Percentiles rank a stretch among this genome's conserved stretches.
Evolutionary conservation across 371 early-diverging fungal genomes (phyloP).

Genomic region (Lichtheimia hyalospora): DNA sequence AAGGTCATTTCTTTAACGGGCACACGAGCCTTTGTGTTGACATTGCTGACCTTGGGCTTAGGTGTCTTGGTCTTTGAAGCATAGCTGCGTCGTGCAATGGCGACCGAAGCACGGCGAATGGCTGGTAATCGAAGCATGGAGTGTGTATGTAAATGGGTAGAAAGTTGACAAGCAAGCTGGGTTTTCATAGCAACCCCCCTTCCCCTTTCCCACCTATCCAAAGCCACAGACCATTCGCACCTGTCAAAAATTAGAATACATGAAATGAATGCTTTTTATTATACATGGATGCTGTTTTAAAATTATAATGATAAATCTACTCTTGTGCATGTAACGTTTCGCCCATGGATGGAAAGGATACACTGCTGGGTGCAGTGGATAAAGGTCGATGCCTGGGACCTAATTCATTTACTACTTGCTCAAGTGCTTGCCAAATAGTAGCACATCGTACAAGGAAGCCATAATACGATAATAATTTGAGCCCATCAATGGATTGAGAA

Average conservation of each 20-base stretch:
- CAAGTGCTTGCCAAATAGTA: conserved; percentile 19
- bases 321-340: conserved; percentile 7
- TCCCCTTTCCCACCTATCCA: no score
- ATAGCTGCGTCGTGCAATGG: conserved; percentile 27
- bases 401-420: conserved; percentile 12
- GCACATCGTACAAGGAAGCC: conserved; percentile 22
- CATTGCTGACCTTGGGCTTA: conserved; percentile 45
- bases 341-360: neutral
- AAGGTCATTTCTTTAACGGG: conserved; percentile 33
- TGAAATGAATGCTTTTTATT: neutral
- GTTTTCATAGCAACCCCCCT: no score
- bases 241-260: neutral
- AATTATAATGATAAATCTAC: neutral
- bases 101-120: conserved; percentile 11
- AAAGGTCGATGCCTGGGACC: conserved; percentile 9
- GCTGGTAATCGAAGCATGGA: conserved; percentile 13
- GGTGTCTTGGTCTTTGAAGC: conserved; percentile 48
- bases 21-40: conserved; percentile 35
- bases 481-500: conserved; percentile 7
- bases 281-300: neutral
- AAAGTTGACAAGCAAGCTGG: conserved; percentile 1
- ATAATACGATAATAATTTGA: conserved; percentile 20
- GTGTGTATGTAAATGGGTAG: neutral
- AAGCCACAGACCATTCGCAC: no score
- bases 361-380: neutral